Evolutionary conservation across 495 filamentous ascomycete genomes (phyloP), one percentile per base, ranked within the genome.

Genomic region (Tuber melanosporum): DNA sequence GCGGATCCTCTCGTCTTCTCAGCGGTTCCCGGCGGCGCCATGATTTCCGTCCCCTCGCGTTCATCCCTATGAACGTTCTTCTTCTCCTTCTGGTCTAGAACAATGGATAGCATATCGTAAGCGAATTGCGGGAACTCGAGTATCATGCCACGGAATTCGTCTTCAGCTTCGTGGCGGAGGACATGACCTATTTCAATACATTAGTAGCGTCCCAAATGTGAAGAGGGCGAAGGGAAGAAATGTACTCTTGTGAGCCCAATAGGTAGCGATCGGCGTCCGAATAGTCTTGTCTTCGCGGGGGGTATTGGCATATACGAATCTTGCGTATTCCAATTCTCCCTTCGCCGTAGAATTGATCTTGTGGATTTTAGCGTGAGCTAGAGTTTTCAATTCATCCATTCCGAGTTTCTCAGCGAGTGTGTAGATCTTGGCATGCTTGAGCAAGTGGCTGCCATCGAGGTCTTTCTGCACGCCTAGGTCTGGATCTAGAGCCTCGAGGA

Each of bases 281-380:
- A 97, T 93, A 0, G 89, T 88, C 1, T 83, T 86, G 83, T 97
- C 94, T 43, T 91, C 89, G 71, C 85, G 85, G 45, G 84, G 79
- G 32, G 93, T 95, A 85, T 92, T 90, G 49, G 88, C 89, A 85
- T 98, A 98, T 47, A 98, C 91, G 85, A 93, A 97, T 75, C 93
- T 90, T 5, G 94, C 94, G 84, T 98, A 97, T 32, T 90, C 88
- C 79, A 97, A 91, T 87, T 97, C 94, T 81, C 93, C 94, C 83
- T 90, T 90, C 41, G 94, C 92, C 2, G 92, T 95, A 70, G 90
- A 91, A 79, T 92, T 91, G 76, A 97, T 91, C 81, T 91, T 90
- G 86, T 96, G 93, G 81, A 98, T 97, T 86, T 97, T 98, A 79
- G 87, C 89, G 79, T 93, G 92, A 0, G 94, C 92, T 1, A 97